phyloP scores from a whole-genome alignment of 352 stramenopile genomes.

The Blastocystis sp. region DNA sequence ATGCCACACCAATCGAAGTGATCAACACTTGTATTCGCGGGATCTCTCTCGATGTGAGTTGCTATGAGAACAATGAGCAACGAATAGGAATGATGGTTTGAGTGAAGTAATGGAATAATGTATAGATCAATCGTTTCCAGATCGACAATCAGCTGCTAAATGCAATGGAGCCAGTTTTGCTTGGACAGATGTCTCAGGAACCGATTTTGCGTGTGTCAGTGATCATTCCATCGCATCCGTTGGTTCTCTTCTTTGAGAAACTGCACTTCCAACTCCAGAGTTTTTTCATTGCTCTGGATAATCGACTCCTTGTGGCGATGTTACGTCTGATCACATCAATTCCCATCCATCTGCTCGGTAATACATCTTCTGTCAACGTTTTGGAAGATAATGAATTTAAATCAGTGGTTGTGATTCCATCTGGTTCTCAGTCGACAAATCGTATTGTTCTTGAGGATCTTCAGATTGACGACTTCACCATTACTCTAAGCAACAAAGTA shows the following conservation, averaged over 20 bases:
- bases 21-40: background rate
- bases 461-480: background rate
- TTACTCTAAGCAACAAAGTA: conserved; percentile 25
- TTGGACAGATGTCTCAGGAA: background rate
- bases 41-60: background rate
- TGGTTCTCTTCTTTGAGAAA: conserved; percentile 29
- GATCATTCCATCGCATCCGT: background rate
- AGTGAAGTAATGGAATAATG: background rate
- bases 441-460: conserved; percentile 11
- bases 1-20: conserved; percentile 6
- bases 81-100: background rate
- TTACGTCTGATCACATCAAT: background rate
- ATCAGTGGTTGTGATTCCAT: background rate
- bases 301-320: conserved; percentile 14
- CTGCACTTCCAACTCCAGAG: background rate
- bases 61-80: background rate
- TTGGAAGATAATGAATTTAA: background rate
- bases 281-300: conserved; percentile 25
- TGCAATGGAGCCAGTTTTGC: conserved; percentile 6
- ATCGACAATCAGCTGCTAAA: conserved; percentile 52
- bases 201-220: background rate
- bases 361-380: background rate
- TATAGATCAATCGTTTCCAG: background rate
- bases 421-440: background rate
- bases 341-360: background rate